Evolutionary conservation across 768 basidiomycete genomes (phyloP).

Genomic region (Lanmaoa rubissima): DNA sequence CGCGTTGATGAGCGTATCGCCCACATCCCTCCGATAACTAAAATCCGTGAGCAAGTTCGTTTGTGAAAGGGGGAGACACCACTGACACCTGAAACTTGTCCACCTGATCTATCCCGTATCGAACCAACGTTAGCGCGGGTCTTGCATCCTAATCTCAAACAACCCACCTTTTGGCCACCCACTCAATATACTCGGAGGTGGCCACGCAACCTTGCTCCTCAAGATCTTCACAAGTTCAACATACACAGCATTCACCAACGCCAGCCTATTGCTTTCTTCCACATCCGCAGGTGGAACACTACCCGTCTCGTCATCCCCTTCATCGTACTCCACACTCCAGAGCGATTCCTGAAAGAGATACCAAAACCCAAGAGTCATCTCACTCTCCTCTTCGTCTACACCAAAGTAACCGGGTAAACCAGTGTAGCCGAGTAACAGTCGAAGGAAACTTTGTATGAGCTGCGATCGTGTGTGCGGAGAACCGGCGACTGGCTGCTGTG

Average conservation of each 20-base stretch:
- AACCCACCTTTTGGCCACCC: constrained; percentile 70
- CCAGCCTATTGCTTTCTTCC: constrained; percentile 41
- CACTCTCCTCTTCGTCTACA: constrained; percentile 84
- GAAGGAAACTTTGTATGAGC: constrained; percentile 68
- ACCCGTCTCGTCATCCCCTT: constrained; percentile 31
- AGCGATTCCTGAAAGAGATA: constrained; percentile 87
- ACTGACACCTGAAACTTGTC: constrained; percentile 79
- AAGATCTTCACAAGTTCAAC: constrained; percentile 71
- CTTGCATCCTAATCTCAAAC: not conserved
- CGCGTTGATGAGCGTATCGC: constrained; percentile 88
- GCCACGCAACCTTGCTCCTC: constrained; percentile 75
- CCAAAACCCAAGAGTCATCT: constrained; percentile 87
- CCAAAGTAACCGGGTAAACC: constrained; percentile 76
- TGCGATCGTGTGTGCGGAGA: constrained; percentile 42
- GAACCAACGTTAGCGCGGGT: constrained; percentile 7
- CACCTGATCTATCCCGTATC: constrained; percentile 55
- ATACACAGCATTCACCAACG: constrained; percentile 73
- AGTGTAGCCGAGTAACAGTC: constrained; percentile 69
- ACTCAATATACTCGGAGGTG: constrained; percentile 40
- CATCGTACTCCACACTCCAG: constrained; percentile 64
- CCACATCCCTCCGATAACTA: constrained; percentile 83
- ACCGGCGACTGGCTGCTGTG: constrained; percentile 37
- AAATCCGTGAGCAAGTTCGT: constrained; percentile 3
- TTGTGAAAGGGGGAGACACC: not conserved
- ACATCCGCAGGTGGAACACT: constrained; percentile 15